These are phyloP conservation scores for Russula virescens DNA, from an alignment of 768 basidiomycete species.

Conservation along the genomic window DNA sequence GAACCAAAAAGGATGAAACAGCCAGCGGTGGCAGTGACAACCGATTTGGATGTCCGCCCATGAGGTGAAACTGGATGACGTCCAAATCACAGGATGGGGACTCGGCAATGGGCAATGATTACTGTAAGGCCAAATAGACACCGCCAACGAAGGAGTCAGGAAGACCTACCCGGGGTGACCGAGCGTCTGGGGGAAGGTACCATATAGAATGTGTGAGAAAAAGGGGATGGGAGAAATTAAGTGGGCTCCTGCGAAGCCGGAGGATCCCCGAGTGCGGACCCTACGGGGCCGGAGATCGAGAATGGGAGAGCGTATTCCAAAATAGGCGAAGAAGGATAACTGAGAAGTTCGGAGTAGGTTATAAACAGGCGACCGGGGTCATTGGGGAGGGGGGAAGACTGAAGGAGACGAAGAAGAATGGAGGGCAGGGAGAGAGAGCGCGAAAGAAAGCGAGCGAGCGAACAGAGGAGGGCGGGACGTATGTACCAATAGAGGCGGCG, in stretches of 20 bases:
- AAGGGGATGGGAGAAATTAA: neutral
- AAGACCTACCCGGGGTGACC: neutral
- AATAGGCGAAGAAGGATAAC: neutral
- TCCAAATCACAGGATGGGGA: neutral
- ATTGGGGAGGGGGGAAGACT: too few species aligned
- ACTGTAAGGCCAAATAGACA: slow-evolving; percentile 4
- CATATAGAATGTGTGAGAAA: neutral
- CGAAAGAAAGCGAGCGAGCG: neutral
- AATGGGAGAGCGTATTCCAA: neutral
- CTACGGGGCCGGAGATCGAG: neutral
- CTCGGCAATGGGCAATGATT: neutral
- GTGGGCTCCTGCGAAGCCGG: neutral
- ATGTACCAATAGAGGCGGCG: neutral
- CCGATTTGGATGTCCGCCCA: neutral
- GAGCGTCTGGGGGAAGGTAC: neutral
- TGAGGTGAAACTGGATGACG: neutral
- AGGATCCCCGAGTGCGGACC: slow-evolving; percentile 5
- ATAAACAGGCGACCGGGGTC: neutral
- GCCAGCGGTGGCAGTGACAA: neutral
- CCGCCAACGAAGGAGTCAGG: neutral
- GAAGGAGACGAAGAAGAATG: too few species aligned
- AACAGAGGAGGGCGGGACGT: neutral
- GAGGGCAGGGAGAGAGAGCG: neutral
- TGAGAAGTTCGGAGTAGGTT: neutral
- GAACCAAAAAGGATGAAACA: neutral